Conservation (phyloP, 257 asterid genomes). For the Fraxinus americana region DNA sequence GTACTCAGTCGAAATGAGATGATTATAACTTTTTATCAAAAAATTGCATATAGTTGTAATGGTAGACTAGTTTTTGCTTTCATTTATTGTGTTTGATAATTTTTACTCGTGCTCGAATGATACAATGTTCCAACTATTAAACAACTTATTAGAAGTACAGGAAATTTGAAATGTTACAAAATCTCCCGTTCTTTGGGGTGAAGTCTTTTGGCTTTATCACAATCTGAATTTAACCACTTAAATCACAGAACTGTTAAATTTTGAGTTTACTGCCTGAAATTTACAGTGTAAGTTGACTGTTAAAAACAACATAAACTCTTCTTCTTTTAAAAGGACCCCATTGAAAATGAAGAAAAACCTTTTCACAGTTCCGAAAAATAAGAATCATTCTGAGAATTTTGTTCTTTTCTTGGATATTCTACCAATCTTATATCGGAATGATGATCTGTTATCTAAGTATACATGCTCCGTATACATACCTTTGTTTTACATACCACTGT, state of each 20-base stretch:
- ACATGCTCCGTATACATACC: not conserved
- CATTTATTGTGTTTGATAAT: not conserved
- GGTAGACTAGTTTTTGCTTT: not conserved
- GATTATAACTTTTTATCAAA: not conserved
- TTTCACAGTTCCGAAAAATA: not conserved
- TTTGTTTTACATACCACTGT: not conserved
- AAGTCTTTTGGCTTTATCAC: not conserved
- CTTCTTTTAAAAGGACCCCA: not conserved
- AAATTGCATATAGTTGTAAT: not conserved
- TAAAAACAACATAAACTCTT: not conserved
- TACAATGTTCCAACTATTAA: slow-evolving; percentile 5
- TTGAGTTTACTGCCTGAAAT: not conserved
- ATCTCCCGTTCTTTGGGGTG: not conserved
- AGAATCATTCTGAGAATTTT: not conserved
- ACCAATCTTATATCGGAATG: not conserved
- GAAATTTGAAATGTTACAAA: slow-evolving; percentile 1
- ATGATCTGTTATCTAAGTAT: not conserved
- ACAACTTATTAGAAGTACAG: slow-evolving; percentile 9
- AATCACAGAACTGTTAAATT: not conserved
- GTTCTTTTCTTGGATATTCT: not conserved
- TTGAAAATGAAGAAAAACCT: not conserved
- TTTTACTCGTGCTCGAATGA: not conserved
- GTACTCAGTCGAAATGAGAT: slow-evolving; percentile 36
- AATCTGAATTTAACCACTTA: not conserved
- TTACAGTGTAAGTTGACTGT: not conserved